These are phyloP conservation scores for Plasmodium billcollinsi DNA, from an alignment of 169 alveolate species.

Conservation along the genomic window DNA sequence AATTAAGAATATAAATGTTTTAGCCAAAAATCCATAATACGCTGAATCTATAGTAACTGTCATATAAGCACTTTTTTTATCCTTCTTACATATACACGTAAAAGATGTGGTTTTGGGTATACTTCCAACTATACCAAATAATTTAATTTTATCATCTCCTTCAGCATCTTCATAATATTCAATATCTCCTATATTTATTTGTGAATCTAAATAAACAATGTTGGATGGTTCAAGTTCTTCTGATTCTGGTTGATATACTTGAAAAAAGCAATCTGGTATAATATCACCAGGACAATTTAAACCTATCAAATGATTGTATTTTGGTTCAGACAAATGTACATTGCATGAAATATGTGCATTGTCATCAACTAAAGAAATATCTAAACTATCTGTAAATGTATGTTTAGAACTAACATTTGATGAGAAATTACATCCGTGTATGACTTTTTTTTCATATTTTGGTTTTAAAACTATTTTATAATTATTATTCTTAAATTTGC, in stretches of 20 bases:
- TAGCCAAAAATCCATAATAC: constrained; percentile 44
- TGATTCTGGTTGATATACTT: constrained; percentile 31
- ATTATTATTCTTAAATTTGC: not conserved
- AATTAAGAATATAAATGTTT: constrained; percentile 28
- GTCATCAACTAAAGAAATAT: constrained; percentile 5
- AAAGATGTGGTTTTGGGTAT: constrained; percentile 45
- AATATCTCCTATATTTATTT: constrained; percentile 45
- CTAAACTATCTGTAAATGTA: constrained; percentile 23
- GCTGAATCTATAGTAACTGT: constrained; percentile 40
- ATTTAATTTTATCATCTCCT: constrained; percentile 17
- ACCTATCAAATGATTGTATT: constrained; percentile 46
- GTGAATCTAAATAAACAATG: constrained; percentile 52
- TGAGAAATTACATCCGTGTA: constrained; percentile 64
- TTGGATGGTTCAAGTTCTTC: constrained; percentile 42
- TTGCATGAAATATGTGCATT: constrained; percentile 38
- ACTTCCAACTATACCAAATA: constrained; percentile 50
- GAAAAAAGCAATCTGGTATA: constrained; percentile 48
- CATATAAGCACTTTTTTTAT: constrained; percentile 46
- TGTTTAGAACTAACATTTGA: constrained; percentile 1
- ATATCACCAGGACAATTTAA: constrained; percentile 53
- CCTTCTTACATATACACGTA: constrained; percentile 47
- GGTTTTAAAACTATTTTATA: constrained; percentile 20
- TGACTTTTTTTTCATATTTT: constrained; percentile 16
- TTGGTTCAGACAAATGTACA: constrained; percentile 4
- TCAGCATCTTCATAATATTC: constrained; percentile 52